Evolutionary conservation across 805 yeast species (phyloP).

Genomic region (Yarrowia hollandica): DNA sequence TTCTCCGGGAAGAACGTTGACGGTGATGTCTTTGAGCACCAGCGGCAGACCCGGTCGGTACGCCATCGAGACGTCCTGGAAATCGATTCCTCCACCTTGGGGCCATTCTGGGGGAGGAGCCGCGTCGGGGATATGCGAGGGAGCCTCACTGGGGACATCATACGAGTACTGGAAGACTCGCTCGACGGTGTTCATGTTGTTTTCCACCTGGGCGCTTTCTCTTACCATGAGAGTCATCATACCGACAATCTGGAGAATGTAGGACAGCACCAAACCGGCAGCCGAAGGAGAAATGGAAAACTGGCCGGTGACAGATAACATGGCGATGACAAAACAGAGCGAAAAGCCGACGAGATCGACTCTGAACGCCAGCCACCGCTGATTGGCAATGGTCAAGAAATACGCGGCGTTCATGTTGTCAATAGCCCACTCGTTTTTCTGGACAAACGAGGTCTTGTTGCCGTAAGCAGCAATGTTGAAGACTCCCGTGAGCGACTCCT

Average conservation of each 20-base stretch:
- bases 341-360: slow-evolving; percentile 54
- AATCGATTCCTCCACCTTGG: slow-evolving; percentile 69
- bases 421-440: slow-evolving; percentile 48
- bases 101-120: slow-evolving; percentile 72
- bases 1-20: slow-evolving; percentile 69
- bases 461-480: slow-evolving; percentile 61
- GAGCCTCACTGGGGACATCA: slow-evolving; percentile 60
- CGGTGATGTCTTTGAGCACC: slow-evolving; percentile 66
- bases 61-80: slow-evolving; percentile 71
- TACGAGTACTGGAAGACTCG: slow-evolving; percentile 60
- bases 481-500: slow-evolving; percentile 67
- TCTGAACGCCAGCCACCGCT: slow-evolving; percentile 68
- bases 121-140: slow-evolving; percentile 56
- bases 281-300: slow-evolving; percentile 59
- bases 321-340: slow-evolving; percentile 54
- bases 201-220: slow-evolving; percentile 67
- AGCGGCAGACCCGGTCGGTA: slow-evolving; percentile 85
- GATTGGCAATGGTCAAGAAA: slow-evolving; percentile 59
- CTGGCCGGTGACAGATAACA: slow-evolving; percentile 58
- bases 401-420: slow-evolving; percentile 68
- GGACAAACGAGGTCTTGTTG: slow-evolving; percentile 48
- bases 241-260: slow-evolving; percentile 55
- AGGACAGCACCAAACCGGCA: slow-evolving; percentile 64
- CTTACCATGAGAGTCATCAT: slow-evolving; percentile 74
- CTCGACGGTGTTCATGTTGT: slow-evolving; percentile 71